A percentile compares a stretch with the other conserved stretches of the same genome.
Evolutionary conservation across 345 rosid species (phyloP).

Genomic region (Brassica carinata): DNA sequence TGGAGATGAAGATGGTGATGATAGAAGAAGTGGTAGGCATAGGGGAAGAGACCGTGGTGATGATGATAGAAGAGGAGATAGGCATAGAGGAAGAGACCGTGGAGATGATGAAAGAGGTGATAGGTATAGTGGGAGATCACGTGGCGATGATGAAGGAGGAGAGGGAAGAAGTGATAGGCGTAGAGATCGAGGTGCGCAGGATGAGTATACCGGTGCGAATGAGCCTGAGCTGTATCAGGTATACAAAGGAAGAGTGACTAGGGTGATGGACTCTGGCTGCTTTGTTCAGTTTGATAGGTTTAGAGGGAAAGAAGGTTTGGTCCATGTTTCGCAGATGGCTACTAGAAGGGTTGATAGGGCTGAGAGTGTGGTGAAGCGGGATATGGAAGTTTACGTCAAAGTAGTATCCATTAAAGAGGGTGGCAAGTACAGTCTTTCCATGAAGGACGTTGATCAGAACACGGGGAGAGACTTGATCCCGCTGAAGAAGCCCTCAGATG

Average conservation of each 20-base stretch:
- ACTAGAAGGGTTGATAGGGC: slow-evolving; percentile 52
- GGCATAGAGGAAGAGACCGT: slow-evolving; percentile 21
- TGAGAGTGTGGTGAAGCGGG: slow-evolving; percentile 69
- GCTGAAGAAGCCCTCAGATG: slow-evolving; percentile 53
- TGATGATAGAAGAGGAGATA: slow-evolving; percentile 9
- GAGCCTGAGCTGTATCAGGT: slow-evolving; percentile 81
- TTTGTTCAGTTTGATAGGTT: slow-evolving; percentile 78
- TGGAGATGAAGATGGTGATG: slow-evolving; percentile 34
- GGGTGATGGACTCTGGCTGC: slow-evolving; percentile 85
- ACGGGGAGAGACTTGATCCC: slow-evolving; percentile 85
- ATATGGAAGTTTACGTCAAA: slow-evolving; percentile 78
- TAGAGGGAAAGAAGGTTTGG: slow-evolving; percentile 89
- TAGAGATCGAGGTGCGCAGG: slow-evolving; percentile 34
- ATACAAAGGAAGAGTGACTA: slow-evolving; percentile 75
- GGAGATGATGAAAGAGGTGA: slow-evolving; percentile 12
- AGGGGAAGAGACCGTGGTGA: slow-evolving; percentile 23
- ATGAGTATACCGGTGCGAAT: slow-evolving; percentile 22
- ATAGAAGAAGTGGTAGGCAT: slow-evolving; percentile 20
- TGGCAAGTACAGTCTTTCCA: slow-evolving; percentile 66
- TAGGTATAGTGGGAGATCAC: slow-evolving; percentile 34
- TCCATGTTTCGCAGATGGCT: slow-evolving; percentile 86
- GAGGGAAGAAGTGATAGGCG: slow-evolving; percentile 34
- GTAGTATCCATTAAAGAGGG: slow-evolving; percentile 56
- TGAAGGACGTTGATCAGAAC: slow-evolving; percentile 87
- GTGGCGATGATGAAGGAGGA: slow-evolving; percentile 26